Evolutionary conservation across 306 rosid species (phyloP).

Genomic region (Astragalus membranaceus): DNA sequence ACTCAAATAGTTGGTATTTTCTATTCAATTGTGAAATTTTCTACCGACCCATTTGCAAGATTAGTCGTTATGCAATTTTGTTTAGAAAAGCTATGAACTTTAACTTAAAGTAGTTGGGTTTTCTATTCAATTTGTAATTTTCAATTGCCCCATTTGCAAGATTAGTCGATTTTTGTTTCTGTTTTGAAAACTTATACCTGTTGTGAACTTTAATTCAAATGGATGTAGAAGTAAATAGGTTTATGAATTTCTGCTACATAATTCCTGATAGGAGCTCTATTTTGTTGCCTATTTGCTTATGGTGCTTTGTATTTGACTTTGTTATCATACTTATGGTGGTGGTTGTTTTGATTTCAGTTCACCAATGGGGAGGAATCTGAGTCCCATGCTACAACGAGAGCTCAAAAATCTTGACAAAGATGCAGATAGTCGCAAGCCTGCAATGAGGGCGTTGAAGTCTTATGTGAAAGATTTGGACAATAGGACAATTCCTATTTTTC

Average conservation of each 20-base stretch:
- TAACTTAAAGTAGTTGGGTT: not conserved
- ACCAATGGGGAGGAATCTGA: slow-evolving; percentile 49
- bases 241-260: not conserved
- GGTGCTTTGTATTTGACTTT: not conserved
- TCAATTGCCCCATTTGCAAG: no score
- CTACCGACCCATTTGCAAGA: not conserved
- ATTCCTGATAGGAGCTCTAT: not conserved
- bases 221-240: no score
- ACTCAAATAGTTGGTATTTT: not conserved
- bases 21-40: not conserved
- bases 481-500: slow-evolving; percentile 70
- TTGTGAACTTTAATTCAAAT: no score
- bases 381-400: slow-evolving; percentile 52
- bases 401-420: slow-evolving; percentile 75
- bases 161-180: no score
- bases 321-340: not conserved
- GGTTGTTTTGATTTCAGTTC: slow-evolving; percentile 23
- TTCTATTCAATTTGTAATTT: no score
- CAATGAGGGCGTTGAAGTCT: slow-evolving; percentile 69
- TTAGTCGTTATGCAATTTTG: not conserved
- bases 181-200: no score
- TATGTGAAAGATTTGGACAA: slow-evolving; percentile 77
- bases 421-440: slow-evolving; percentile 67
- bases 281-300: not conserved
- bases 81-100: not conserved